phyloP scores from a whole-genome alignment of 2,329 filamentous ascomycete genomes.

The Phaeosphaeriaceae sp. region DNA sequence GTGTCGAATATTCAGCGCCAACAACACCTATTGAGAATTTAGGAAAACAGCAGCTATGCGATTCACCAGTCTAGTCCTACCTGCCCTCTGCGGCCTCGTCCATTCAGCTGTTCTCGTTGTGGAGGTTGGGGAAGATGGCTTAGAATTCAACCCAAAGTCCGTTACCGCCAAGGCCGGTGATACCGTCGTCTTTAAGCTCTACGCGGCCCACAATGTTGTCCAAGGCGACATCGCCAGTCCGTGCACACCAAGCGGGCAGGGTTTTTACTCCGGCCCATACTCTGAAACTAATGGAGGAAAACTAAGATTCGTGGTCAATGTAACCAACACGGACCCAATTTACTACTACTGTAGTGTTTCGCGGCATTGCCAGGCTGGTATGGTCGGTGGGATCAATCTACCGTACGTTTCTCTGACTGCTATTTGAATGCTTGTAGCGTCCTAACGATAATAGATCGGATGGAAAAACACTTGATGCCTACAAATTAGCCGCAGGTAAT shows the following conservation, averaged over 20 bases:
- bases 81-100: conserved; percentile 5
- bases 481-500: neutral
- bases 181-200: conserved; percentile 23
- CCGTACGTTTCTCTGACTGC: conserved; percentile 12
- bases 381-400: conserved; percentile 29
- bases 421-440: neutral
- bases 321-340: conserved; percentile 26
- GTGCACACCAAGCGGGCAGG: conserved; percentile 14
- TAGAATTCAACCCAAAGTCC: conserved; percentile 16
- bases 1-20: no score
- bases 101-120: conserved; percentile 19
- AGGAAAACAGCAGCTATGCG: no score
- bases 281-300: conserved; percentile 23
- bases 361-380: conserved; percentile 31
- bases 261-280: conserved; percentile 31
- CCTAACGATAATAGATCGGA: neutral
- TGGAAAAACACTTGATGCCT: neutral
- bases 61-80: conserved; percentile 2
- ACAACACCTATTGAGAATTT: no score
- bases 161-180: conserved; percentile 20
- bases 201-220: conserved; percentile 19
- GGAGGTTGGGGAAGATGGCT: conserved; percentile 16
- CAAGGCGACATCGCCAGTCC: conserved; percentile 17
- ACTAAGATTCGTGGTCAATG: conserved; percentile 32
- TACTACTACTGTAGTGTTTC: conserved; percentile 31